Conservation (phyloP, 805 yeast species). For the Wickerhamiella hasegawae region DNA sequence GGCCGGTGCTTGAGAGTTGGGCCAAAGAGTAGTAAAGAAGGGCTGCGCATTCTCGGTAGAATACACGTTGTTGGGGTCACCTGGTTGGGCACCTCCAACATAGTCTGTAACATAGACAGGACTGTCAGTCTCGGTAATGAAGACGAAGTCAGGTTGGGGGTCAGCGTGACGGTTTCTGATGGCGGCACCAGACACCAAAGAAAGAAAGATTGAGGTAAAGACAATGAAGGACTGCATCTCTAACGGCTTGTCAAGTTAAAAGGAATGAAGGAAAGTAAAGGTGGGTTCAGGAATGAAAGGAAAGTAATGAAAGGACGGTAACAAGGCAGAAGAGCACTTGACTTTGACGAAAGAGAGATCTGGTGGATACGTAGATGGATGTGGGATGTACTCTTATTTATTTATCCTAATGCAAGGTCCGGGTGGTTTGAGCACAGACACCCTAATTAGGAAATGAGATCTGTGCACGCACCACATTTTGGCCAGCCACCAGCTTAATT, state of each 20-base stretch:
- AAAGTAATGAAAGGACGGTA: not conserved
- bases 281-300: not conserved
- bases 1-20: constrained; percentile 10
- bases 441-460: no score
- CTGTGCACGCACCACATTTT: no score
- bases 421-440: no score
- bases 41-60: constrained; percentile 5
- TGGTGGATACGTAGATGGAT: no score
- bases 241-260: not conserved
- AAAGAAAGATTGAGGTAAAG: constrained; percentile 3
- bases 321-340: not conserved
- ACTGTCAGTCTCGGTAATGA: constrained; percentile 9
- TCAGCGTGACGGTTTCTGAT: constrained; percentile 1
- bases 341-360: no score
- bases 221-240: not conserved
- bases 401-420: no score
- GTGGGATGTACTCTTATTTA: no score
- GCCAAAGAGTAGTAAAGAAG: constrained; percentile 10
- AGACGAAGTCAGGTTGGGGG: constrained; percentile 8
- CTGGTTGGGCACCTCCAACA: constrained; percentile 6
- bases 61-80: constrained; percentile 3
- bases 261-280: not conserved
- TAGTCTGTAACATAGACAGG: constrained; percentile 13
- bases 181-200: constrained; percentile 4
- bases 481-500: no score